These are phyloP conservation scores for Rhodosporidiobolus sp. DNA, from an alignment of 768 basidiomycete genomes.

Conservation along the genomic window DNA sequence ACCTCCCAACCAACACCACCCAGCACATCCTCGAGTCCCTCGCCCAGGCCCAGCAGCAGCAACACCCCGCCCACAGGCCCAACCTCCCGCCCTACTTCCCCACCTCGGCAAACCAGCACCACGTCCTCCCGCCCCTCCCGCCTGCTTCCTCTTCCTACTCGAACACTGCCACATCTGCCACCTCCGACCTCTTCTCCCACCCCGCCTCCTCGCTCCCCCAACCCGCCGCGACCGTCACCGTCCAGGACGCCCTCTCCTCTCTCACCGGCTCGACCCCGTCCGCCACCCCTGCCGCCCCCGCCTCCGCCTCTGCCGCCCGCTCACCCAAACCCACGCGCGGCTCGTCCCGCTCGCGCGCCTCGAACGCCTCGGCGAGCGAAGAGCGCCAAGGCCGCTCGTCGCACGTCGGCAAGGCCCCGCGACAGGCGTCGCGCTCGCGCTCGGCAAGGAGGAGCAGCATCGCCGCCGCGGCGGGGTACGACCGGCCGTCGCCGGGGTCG, in stretches of 20 bases:
- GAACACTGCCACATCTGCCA: no score
- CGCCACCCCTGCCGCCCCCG: neutral
- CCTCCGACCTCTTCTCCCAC: no score
- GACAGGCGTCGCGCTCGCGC: constrained; percentile 17
- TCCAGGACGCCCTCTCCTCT: no score
- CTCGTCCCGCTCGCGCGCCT: neutral
- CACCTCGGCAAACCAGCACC: neutral
- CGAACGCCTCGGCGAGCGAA: neutral
- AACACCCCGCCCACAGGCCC: no score
- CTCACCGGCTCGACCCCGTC: neutral
- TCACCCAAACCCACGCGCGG: neutral
- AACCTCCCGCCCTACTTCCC: neutral
- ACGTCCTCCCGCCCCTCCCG: no score
- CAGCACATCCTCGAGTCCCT: no score
- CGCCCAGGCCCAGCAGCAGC: neutral
- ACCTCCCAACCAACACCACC: neutral
- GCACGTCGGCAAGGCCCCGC: constrained; percentile 24
- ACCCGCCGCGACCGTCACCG: no score
- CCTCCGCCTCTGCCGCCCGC: neutral
- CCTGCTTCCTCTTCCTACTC: no score
- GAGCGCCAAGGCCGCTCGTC: neutral
- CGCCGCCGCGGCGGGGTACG: constrained; percentile 4
- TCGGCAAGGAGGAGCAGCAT: constrained; percentile 12
- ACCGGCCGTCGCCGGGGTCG: constrained; percentile 3
- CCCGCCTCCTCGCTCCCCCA: no score